phyloP scores from a whole-genome alignment of 345 rosid species.

The Citrus mangshanensis region DNA sequence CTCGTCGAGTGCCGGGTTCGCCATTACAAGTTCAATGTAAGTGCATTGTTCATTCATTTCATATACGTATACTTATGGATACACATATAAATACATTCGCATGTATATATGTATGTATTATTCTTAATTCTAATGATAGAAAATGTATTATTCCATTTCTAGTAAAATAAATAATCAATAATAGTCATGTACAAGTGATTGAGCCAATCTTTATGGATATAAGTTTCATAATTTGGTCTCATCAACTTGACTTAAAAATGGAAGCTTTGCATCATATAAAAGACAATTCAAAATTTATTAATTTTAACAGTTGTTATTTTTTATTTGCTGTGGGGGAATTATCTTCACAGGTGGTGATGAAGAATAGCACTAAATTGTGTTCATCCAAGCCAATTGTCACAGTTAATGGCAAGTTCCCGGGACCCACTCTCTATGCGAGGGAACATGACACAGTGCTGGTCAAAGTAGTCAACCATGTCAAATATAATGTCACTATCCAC shows the following conservation, averaged over 20 bases:
- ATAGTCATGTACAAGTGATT: too few species aligned
- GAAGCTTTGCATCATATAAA: neutral
- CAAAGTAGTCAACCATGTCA: constrained; percentile 75
- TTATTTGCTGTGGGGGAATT: neutral
- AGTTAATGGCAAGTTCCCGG: constrained; percentile 79
- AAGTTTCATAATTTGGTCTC: neutral
- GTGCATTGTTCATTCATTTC: neutral
- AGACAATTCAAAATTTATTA: neutral
- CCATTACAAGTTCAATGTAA: constrained; percentile 71
- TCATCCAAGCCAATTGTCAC: constrained; percentile 80
- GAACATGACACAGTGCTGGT: constrained; percentile 85
- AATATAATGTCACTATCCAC: constrained; percentile 78
- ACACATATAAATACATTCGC: neutral
- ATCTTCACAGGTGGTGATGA: constrained; percentile 61
- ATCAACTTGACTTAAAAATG: neutral
- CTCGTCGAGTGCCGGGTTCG: constrained; percentile 53
- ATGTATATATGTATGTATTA: neutral
- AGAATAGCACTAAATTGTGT: constrained; percentile 63
- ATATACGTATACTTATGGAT: neutral
- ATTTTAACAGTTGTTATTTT: neutral
- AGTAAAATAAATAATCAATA: neutral
- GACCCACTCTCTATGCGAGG: constrained; percentile 81
- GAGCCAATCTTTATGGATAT: neutral
- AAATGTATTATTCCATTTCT: too few species aligned
- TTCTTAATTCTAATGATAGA: neutral